A percentile compares a stretch with the other conserved stretches of the same genome.
Evolutionary conservation across 768 basidiomycete genomes (phyloP).

Genomic region (Phaeolepiota aurea): DNA sequence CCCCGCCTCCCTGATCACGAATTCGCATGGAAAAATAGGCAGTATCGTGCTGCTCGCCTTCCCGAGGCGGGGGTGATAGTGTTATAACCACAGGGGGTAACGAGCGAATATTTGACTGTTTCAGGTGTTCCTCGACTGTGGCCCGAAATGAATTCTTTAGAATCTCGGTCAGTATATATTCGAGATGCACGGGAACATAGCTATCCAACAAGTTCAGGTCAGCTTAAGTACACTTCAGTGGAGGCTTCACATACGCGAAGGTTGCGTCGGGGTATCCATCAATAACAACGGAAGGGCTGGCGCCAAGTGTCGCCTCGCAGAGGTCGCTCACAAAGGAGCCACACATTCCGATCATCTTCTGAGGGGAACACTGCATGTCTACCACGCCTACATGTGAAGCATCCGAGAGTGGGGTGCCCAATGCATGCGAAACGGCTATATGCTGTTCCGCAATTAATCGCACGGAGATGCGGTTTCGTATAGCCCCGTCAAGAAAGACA

Average conservation of each 20-base stretch:
- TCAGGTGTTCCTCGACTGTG: slow-evolving; percentile 68
- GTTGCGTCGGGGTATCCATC: slow-evolving; percentile 65
- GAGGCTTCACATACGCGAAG: slow-evolving; percentile 58
- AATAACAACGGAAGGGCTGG: slow-evolving; percentile 55
- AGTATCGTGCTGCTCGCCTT: slow-evolving; percentile 15
- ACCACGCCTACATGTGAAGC: slow-evolving; percentile 62
- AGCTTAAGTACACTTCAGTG: slow-evolving; percentile 3
- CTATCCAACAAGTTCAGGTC: slow-evolving; percentile 25
- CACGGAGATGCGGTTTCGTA: slow-evolving; percentile 80
- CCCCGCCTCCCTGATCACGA: slow-evolving; percentile 83
- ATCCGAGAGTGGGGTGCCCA: slow-evolving; percentile 31
- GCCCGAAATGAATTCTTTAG: slow-evolving; percentile 90
- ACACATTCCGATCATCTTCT: slow-evolving; percentile 69
- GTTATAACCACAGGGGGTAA: slow-evolving; percentile 57
- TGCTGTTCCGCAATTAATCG: slow-evolving; percentile 89
- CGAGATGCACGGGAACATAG: slow-evolving; percentile 84
- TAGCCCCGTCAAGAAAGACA: slow-evolving; percentile 75
- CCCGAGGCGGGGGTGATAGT: slow-evolving; percentile 45
- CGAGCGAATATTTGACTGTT: slow-evolving; percentile 25
- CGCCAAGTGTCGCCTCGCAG: slow-evolving; percentile 78
- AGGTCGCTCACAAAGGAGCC: slow-evolving; percentile 77
- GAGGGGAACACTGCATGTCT: slow-evolving; percentile 63
- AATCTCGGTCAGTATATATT: slow-evolving; percentile 87
- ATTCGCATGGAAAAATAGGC: slow-evolving; percentile 69
- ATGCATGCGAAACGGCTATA: slow-evolving; percentile 69